phyloP scores from a whole-genome alignment of 805 yeast genomes.

The Naumovozyma castellii region DNA sequence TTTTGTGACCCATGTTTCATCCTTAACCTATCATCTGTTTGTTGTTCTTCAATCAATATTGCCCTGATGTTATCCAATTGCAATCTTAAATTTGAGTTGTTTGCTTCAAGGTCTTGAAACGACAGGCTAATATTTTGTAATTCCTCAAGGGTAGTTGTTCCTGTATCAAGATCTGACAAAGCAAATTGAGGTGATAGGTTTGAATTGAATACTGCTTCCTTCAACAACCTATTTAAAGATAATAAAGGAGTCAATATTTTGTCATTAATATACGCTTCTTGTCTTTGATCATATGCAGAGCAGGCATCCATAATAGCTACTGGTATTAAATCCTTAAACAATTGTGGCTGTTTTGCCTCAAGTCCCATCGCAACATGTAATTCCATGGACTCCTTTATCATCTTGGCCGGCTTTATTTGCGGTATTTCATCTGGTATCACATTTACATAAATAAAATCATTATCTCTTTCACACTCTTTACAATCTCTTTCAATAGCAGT shows the following conservation, averaged over 20 bases:
- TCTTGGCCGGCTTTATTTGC: constrained; percentile 36
- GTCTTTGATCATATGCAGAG: constrained; percentile 58
- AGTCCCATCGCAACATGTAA: constrained; percentile 29
- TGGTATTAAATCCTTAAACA: constrained; percentile 63
- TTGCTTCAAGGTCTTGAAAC: neutral
- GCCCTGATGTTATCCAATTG: constrained; percentile 39
- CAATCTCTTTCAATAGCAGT: constrained; percentile 38
- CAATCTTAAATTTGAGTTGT: constrained; percentile 32
- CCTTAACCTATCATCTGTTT: constrained; percentile 47
- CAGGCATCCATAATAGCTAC: constrained; percentile 54
- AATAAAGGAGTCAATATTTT: constrained; percentile 41
- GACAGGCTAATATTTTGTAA: constrained; percentile 35
- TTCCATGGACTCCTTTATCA: constrained; percentile 41
- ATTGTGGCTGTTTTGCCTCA: constrained; percentile 9
- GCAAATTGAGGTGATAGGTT: constrained; percentile 32
- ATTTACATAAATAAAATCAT: constrained; percentile 68
- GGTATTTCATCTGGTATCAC: constrained; percentile 47
- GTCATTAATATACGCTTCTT: constrained; percentile 40
- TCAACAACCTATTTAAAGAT: constrained; percentile 37
- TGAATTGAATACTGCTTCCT: constrained; percentile 28
- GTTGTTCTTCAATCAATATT: constrained; percentile 40
- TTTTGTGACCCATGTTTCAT: constrained; percentile 41
- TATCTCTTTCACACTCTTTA: constrained; percentile 60
- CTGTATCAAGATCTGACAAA: constrained; percentile 47
- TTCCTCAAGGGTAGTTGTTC: constrained; percentile 44